Conservation (phyloP, 164 flowering plant species). For the Euptelea pleiosperma region DNA sequence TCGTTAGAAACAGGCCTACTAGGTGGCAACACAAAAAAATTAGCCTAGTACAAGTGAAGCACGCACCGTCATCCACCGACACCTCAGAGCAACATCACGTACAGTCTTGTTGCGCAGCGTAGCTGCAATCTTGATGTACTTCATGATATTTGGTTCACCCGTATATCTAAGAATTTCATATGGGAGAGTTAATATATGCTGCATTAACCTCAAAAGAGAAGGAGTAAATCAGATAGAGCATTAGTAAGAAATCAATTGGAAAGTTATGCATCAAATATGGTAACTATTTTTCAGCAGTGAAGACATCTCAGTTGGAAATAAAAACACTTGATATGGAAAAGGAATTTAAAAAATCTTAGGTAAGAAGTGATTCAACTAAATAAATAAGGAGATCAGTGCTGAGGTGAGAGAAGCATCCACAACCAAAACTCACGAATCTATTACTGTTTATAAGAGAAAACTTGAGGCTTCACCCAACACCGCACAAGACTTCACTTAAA, state of each 20-base stretch:
- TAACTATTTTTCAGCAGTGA: not conserved
- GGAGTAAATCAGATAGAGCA: not conserved
- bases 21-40: not conserved
- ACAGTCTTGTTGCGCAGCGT: slow-evolving; percentile 83
- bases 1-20: not conserved
- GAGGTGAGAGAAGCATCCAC: too few species aligned
- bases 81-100: slow-evolving; percentile 96
- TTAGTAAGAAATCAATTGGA: not conserved
- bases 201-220: not conserved
- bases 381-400: too few species aligned
- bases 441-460: too few species aligned
- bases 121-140: slow-evolving; percentile 86
- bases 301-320: too few species aligned
- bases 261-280: not conserved
- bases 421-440: too few species aligned
- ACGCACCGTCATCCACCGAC: slow-evolving; percentile 91
- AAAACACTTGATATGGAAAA: not conserved
- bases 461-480: too few species aligned
- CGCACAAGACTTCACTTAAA: too few species aligned
- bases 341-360: not conserved
- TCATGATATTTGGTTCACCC: slow-evolving; percentile 73
- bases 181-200: not conserved
- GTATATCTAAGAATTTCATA: slow-evolving; percentile 42
- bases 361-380: not conserved
- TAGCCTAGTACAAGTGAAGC: not conserved